phyloP scores from a whole-genome alignment of 345 rosid genomes.

The Gossypium longicalyx region DNA sequence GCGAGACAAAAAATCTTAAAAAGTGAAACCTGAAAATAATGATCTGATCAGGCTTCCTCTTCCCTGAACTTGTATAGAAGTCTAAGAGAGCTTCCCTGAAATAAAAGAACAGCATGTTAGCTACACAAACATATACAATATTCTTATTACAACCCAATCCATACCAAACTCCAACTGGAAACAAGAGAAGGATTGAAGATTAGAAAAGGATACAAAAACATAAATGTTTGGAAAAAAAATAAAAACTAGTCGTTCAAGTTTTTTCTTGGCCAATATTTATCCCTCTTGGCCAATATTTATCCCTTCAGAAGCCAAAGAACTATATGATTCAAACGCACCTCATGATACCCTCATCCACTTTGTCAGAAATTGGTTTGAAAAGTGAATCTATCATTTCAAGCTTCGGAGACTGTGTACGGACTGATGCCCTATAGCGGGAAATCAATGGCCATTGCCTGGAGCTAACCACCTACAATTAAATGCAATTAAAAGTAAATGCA shows the following conservation, averaged over 20 bases:
- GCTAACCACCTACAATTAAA: conserved; percentile 52
- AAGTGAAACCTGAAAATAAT: conserved; percentile 68
- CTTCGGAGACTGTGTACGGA: conserved; percentile 81
- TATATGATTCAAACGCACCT: conserved; percentile 28
- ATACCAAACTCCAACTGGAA: no score
- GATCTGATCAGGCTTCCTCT: conserved; percentile 84
- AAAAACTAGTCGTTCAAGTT: not conserved
- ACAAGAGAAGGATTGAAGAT: not conserved
- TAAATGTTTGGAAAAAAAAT: not conserved
- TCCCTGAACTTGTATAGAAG: conserved; percentile 68
- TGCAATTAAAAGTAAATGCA: not conserved
- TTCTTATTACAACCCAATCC: no score
- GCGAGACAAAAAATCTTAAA: not conserved
- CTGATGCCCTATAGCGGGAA: conserved; percentile 81
- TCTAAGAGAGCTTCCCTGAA: conserved; percentile 76
- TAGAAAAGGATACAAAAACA: not conserved
- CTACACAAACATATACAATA: not conserved
- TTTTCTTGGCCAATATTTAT: not conserved
- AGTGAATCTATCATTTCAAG: conserved; percentile 86
- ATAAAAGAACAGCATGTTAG: conserved; percentile 6
- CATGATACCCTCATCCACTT: conserved; percentile 66
- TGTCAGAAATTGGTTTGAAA: conserved; percentile 50
- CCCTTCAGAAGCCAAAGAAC: not conserved
- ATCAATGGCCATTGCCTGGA: conserved; percentile 88
- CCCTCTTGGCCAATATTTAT: not conserved